Base-by-base conservation (phyloP, 805 yeast genomes). In the Wickerhamomyces tratensis region DNA sequence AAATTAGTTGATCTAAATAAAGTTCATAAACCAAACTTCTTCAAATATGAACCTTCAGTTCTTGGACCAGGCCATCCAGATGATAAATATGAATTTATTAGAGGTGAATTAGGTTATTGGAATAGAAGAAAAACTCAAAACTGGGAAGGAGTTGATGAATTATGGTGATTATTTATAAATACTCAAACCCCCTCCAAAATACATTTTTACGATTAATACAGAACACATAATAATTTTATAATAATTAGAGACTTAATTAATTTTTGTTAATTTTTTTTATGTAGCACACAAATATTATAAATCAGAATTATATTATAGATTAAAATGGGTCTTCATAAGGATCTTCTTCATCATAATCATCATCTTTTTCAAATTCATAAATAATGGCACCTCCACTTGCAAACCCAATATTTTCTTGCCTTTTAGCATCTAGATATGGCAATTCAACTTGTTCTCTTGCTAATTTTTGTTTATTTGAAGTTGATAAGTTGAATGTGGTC, bases 271-370 rank as follows among this genome's bases (percentile, higher is more conserved):
- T 27, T 7, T 8, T 27, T 27, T 8, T 4, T 27, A 27, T 27
- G 30, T 27, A 8, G 10, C 5, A 27, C 30, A 27, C 10, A 8
- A 8, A 8, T 27, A 8, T 27, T 27, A 27, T 8, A 27, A 27
- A 27, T 8, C 10, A 27, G 10, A 27, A 27, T 7, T 37, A 25
- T 26, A 25, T 12, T 13, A 5, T 29, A 13, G 4, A 3, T 61
- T 62, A 88, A 56, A 87, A 88, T 6, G 98, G 98, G 57, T 91
- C 98, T 58, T 91, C 98, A 56, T 81, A 91, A 0, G 98, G 97
- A 62, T 91, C 98, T 53, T 93, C 98, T 59, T 91, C 98, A 56
- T 91, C 98, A 57, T 89, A 91, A 61, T 91, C 98, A 59, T 91
- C 98, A 60, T 91, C 98, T 57, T 89, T 86, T 54, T 93, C 98